phyloP scores from a whole-genome alignment of 225 moss, liverwort and hornwort species.

The Bryum argenteum region DNA sequence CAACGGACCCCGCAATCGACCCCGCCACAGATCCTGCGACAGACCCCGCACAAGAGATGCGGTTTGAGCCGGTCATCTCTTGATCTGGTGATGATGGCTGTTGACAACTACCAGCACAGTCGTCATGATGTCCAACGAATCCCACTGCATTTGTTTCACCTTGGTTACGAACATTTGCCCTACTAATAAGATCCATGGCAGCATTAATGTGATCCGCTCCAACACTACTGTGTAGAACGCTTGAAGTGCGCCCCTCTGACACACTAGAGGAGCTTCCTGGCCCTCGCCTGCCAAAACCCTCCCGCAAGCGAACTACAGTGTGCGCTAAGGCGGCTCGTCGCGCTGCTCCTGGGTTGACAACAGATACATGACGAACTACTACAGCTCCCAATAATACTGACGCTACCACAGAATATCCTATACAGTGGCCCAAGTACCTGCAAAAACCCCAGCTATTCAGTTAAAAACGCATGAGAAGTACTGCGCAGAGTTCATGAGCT shows the following conservation, averaged over 20 bases:
- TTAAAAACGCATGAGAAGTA: slow-evolving; percentile 2
- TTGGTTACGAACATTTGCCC: slow-evolving; percentile 49
- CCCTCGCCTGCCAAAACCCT: slow-evolving; percentile 92
- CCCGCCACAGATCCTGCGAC: no score
- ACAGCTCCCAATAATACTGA: slow-evolving; percentile 89
- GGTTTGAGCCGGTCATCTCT: slow-evolving; percentile 52
- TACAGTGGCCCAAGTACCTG: slow-evolving; percentile 99
- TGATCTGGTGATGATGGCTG: slow-evolving; percentile 61
- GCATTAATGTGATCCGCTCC: slow-evolving; percentile 81
- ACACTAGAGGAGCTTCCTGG: slow-evolving; percentile 98
- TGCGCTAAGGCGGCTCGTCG: slow-evolving; percentile 88
- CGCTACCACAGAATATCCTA: slow-evolving; percentile 95
- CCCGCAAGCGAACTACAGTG: slow-evolving; percentile 91
- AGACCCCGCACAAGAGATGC: slow-evolving; percentile 53
- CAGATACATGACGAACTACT: slow-evolving; percentile 81
- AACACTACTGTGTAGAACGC: slow-evolving; percentile 90
- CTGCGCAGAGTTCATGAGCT: neutral
- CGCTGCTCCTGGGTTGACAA: slow-evolving; percentile 85
- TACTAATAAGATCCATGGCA: slow-evolving; percentile 57
- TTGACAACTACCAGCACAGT: slow-evolving; percentile 51
- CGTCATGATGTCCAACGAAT: slow-evolving; percentile 48
- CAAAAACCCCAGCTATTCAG: slow-evolving; percentile 29
- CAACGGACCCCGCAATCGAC: no score
- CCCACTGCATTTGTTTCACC: slow-evolving; percentile 43
- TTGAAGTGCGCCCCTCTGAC: slow-evolving; percentile 91